phyloP scores from a whole-genome alignment of 2,329 filamentous ascomycete genomes.

The Cordyceps militaris region DNA sequence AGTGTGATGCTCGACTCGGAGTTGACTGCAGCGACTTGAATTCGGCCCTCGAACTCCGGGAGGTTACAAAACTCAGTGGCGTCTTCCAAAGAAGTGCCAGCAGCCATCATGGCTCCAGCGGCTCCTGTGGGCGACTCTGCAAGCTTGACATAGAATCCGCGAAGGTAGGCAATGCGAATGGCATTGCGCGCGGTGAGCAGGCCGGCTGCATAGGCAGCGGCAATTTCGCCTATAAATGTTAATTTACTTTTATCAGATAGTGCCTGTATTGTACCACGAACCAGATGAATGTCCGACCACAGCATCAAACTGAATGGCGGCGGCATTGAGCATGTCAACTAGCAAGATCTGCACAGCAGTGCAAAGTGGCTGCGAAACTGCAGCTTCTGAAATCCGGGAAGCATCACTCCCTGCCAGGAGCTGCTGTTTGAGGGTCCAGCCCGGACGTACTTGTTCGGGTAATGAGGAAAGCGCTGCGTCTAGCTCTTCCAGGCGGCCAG shows the following conservation, averaged over 20 bases:
- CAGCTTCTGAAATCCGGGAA: conserved; percentile 16
- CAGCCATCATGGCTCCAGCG: conserved; percentile 14
- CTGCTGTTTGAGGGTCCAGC: conserved; percentile 21
- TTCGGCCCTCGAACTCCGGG: conserved; percentile 13
- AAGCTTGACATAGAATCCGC: conserved; percentile 7
- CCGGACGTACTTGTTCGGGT: conserved; percentile 19
- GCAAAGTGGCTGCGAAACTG: conserved; percentile 20
- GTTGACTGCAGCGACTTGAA: conserved; percentile 17
- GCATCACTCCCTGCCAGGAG: conserved; percentile 6
- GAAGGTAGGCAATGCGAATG: conserved; percentile 18
- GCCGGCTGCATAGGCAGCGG: conserved; percentile 40
- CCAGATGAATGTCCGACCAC: conserved; percentile 42
- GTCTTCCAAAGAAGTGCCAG: conserved; percentile 12
- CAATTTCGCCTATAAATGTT: conserved; percentile 30
- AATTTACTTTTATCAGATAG: neutral
- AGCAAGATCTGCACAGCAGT: conserved; percentile 21
- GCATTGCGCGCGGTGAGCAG: conserved; percentile 22
- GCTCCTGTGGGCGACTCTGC: conserved; percentile 25
- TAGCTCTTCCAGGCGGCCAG: neutral
- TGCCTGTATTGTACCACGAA: neutral
- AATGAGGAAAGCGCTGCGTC: conserved; percentile 12
- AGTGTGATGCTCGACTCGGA: conserved; percentile 15
- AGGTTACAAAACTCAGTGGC: neutral
- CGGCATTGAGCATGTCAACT: conserved; percentile 19
- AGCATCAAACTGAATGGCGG: conserved; percentile 24